Conservation (phyloP, 768 basidiomycete genomes). For the Mrakia frigida region DNA sequence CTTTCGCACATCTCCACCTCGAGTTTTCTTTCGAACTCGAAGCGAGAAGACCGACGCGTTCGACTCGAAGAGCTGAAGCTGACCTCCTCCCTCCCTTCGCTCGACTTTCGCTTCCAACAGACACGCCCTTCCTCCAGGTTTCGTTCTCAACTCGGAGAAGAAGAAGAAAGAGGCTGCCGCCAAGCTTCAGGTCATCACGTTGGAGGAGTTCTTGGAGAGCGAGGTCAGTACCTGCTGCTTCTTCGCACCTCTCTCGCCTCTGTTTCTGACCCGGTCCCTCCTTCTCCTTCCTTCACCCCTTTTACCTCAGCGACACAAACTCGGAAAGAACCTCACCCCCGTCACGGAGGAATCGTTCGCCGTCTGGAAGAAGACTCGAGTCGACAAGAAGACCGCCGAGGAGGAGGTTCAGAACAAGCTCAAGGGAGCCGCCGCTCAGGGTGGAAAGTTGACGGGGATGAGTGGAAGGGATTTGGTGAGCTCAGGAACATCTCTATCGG, state of each 20-base stretch:
- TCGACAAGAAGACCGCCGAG: slow-evolving; percentile 93
- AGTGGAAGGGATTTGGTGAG: slow-evolving; percentile 87
- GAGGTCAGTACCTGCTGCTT: slow-evolving; percentile 58
- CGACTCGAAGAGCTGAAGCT: background rate
- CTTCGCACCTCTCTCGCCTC: slow-evolving; percentile 13
- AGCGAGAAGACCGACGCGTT: too few species aligned
- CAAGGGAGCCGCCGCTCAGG: slow-evolving; percentile 65
- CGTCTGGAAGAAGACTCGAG: slow-evolving; percentile 87
- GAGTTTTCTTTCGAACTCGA: too few species aligned
- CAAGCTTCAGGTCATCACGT: slow-evolving; percentile 77
- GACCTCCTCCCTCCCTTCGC: background rate
- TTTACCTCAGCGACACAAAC: slow-evolving; percentile 73
- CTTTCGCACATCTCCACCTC: too few species aligned
- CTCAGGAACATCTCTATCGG: slow-evolving; percentile 20
- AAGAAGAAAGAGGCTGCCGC: slow-evolving; percentile 81
- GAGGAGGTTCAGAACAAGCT: slow-evolving; percentile 76
- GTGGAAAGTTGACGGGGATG: slow-evolving; percentile 75
- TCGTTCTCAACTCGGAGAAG: slow-evolving; percentile 87
- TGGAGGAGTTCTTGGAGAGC: slow-evolving; percentile 96
- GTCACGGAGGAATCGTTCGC: slow-evolving; percentile 89
- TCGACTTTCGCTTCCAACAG: too few species aligned
- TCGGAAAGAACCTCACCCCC: slow-evolving; percentile 82
- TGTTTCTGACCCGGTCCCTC: background rate
- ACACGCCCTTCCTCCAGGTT: slow-evolving; percentile 92
- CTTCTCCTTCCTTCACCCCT: background rate